Evolutionary conservation across 78 protist genomes (phyloP), one percentile per base, ranked within the genome.

Genomic region (Emiliania huxleyi): DNA sequence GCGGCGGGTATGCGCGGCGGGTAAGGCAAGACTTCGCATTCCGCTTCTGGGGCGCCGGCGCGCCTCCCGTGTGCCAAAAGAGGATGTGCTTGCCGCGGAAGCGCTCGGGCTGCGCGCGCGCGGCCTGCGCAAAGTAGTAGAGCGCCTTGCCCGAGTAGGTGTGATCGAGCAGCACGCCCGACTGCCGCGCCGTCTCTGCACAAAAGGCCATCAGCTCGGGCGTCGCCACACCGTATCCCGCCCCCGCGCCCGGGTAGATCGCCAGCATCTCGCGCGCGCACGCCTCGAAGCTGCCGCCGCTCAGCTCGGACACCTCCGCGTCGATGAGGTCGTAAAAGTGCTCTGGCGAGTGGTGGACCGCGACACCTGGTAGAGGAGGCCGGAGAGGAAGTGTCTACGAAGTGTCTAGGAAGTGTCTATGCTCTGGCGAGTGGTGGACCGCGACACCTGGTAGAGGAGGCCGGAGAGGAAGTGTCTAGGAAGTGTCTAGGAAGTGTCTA

Each of bases 101-200:
- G 29, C 4, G 40, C 22, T 37, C 46, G 23, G 91, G 75, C 35
- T 19, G 5, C 38, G 49, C 44, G 8, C 25, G 19, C 33, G n/a
- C 29, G 91, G 0, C 22, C 46, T 49, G 35, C 42, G 22, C 6
- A 3, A 92, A 44, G 25, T 3, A 2, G 77, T 88, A 29, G 29
- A n/a, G 55, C 29, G 48, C 62, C 48, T 92, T 92, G 19, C 92
- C 94, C 38, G 94, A 44, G 75, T 92, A 92, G 21, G 19, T 8
- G 25, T 18, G 49, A 46, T 92, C 94, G 40, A 92, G 91, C 44
- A 38, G 1, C 35, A 92, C 88, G 26, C 91, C 94, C 19, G 73
- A 25, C 29, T 62, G 42, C 11, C 26, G 79, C 0, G 92, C 94
- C 12, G 35, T 21, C 15, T 48, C 45, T 0, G 26, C 38, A 52